Conservation (phyloP, 768 basidiomycete genomes). For the Lenzites betulinus region DNA sequence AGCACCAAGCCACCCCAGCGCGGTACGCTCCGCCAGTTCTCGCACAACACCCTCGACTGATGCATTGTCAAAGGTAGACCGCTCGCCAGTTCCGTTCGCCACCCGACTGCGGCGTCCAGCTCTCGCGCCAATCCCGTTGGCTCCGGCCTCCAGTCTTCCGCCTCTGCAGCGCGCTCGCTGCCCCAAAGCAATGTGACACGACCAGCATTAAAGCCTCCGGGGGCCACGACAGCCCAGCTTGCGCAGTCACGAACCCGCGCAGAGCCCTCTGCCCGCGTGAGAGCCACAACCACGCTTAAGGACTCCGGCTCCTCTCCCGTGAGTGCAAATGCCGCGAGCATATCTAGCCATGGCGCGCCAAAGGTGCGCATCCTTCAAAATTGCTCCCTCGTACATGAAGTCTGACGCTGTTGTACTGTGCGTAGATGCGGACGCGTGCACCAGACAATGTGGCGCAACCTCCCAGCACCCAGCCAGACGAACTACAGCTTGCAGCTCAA, state of each 20-base stretch:
- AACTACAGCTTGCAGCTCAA: conserved; percentile 53
- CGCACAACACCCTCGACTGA: neutral
- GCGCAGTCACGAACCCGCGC: conserved; percentile 8
- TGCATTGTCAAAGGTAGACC: conserved; percentile 2
- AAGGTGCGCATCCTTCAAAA: neutral
- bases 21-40: conserved; percentile 7
- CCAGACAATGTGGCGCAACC: neutral
- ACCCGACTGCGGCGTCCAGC: conserved; percentile 5
- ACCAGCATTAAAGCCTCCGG: neutral
- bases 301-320: conserved; percentile 2
- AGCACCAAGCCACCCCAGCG: conserved; percentile 13
- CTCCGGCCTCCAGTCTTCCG: conserved; percentile 1
- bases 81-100: conserved; percentile 1
- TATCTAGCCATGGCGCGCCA: neutral
- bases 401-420: neutral
- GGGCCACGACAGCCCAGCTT: conserved; percentile 5
- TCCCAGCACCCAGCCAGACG: conserved; percentile 16
- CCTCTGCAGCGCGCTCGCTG: conserved; percentile 3
- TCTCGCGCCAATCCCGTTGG: conserved; percentile 11
- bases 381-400: neutral
- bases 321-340: neutral
- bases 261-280: conserved; percentile 17
- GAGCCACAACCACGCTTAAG: conserved; percentile 18
- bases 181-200: conserved; percentile 4
- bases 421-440: conserved; percentile 6